phyloP scores from a whole-genome alignment of 257 asterid genomes.

The Jasminum sambac region DNA sequence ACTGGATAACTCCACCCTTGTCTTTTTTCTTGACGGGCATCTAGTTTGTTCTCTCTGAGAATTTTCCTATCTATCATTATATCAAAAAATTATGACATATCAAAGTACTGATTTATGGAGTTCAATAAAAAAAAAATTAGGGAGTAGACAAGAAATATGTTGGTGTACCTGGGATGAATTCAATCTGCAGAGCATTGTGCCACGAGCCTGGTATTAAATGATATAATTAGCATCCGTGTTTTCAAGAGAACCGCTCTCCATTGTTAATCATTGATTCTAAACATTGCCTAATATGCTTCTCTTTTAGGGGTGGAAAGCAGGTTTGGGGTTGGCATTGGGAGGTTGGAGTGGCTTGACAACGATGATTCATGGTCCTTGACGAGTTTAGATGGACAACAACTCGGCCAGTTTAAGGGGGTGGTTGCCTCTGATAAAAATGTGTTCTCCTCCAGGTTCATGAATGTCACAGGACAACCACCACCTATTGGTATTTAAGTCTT shows the following conservation, averaged over 20 bases:
- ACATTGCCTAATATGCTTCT: constrained; percentile 13
- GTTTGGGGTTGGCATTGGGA: constrained; percentile 71
- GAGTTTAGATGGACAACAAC: constrained; percentile 62
- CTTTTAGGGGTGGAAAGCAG: constrained; percentile 66
- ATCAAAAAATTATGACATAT: constrained; percentile 4
- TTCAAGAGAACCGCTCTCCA: neutral
- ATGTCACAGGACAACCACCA: constrained; percentile 67
- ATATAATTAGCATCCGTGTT: constrained; percentile 16
- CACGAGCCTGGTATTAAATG: constrained; percentile 60
- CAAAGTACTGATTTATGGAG: constrained; percentile 26
- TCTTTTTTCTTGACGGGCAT: neutral
- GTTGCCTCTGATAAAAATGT: constrained; percentile 78
- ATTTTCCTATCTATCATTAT: neutral
- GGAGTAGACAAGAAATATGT: constrained; percentile 64
- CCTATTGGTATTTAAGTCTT: constrained; percentile 59
- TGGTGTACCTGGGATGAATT: constrained; percentile 92
- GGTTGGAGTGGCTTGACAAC: constrained; percentile 62
- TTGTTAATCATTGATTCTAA: neutral
- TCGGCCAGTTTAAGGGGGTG: constrained; percentile 72
- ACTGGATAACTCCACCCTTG: neutral
- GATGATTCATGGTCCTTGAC: constrained; percentile 69
- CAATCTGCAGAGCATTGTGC: constrained; percentile 74
- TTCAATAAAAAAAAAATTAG: constrained; percentile 40
- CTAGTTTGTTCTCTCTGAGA: neutral
- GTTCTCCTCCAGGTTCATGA: constrained; percentile 63